Evolutionary conservation across 768 basidiomycete species (phyloP).

Genomic region (Gloeophyllum trabeum): DNA sequence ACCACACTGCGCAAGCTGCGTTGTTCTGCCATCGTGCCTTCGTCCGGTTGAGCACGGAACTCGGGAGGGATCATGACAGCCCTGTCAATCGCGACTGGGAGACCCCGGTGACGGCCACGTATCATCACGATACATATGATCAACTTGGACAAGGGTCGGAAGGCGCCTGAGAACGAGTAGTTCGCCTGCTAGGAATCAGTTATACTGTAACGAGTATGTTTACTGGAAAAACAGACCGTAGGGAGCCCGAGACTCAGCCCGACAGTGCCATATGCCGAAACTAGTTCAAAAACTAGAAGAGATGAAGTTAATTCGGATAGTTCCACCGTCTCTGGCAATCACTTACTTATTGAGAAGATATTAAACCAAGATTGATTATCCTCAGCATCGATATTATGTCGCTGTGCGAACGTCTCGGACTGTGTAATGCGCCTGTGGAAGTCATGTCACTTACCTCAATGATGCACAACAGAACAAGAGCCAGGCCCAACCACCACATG

Average conservation of each 20-base stretch:
- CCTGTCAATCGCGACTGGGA: slow-evolving; percentile 82
- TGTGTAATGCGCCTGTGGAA: background rate
- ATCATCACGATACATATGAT: slow-evolving; percentile 86
- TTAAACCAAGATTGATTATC: slow-evolving; percentile 63
- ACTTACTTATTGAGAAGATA: slow-evolving; percentile 68
- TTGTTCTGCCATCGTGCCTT: no score
- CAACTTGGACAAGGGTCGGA: slow-evolving; percentile 76
- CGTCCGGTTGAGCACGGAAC: slow-evolving; percentile 14
- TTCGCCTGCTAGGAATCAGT: slow-evolving; percentile 39
- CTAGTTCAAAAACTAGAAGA: slow-evolving; percentile 66
- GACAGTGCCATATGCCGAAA: slow-evolving; percentile 82
- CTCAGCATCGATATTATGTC: slow-evolving; percentile 42
- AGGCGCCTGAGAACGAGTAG: slow-evolving; percentile 72
- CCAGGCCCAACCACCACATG: slow-evolving; percentile 92
- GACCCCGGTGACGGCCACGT: slow-evolving; percentile 82
- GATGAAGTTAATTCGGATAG: background rate
- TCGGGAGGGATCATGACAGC: slow-evolving; percentile 75
- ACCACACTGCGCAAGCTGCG: no score
- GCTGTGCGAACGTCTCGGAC: slow-evolving; percentile 31
- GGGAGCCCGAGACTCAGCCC: slow-evolving; percentile 86
- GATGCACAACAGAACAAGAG: slow-evolving; percentile 84
- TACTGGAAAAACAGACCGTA: slow-evolving; percentile 34
- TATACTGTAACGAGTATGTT: slow-evolving; percentile 6
- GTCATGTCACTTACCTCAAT: slow-evolving; percentile 54
- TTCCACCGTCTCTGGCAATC: no score